A percentile compares a stretch with the other conserved stretches of the same genome.
phyloP scores from a whole-genome alignment of 192 early-diverging fungal species.

The Geranomyces michiganensis region DNA sequence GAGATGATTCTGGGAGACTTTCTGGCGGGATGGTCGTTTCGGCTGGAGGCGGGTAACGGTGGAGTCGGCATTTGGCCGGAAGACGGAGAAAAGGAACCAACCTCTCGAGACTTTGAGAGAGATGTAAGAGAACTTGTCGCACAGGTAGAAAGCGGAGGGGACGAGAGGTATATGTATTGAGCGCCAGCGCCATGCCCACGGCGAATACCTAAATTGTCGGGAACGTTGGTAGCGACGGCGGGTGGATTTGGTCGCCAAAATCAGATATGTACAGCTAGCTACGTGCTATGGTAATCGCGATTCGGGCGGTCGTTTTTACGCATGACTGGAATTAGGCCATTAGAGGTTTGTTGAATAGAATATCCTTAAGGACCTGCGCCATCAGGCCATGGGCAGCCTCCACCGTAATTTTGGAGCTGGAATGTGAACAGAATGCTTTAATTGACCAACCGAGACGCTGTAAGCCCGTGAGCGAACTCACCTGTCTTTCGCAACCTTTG shows the following conservation, averaged over 20 bases:
- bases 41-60: background rate
- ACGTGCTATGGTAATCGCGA: too few species aligned
- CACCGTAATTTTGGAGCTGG: slow-evolving; percentile 72
- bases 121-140: background rate
- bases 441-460: too few species aligned
- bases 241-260: too few species aligned
- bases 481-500: slow-evolving; percentile 74
- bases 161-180: background rate
- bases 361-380: slow-evolving; percentile 80
- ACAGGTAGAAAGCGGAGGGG: background rate
- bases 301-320: too few species aligned
- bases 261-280: too few species aligned
- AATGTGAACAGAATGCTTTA: background rate
- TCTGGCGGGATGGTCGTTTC: slow-evolving; percentile 4
- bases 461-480: slow-evolving; percentile 24
- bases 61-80: too few species aligned
- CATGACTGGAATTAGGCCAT: background rate
- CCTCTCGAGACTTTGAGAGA: background rate
- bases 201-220: too few species aligned
- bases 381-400: slow-evolving; percentile 83
- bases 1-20: slow-evolving; percentile 15
- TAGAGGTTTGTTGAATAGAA: slow-evolving; percentile 66
- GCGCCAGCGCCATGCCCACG: too few species aligned
- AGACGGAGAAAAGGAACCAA: background rate
- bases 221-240: too few species aligned